phyloP scores from a whole-genome alignment of 164 flowering plant genomes.

The Euptelea pleiosperma region DNA sequence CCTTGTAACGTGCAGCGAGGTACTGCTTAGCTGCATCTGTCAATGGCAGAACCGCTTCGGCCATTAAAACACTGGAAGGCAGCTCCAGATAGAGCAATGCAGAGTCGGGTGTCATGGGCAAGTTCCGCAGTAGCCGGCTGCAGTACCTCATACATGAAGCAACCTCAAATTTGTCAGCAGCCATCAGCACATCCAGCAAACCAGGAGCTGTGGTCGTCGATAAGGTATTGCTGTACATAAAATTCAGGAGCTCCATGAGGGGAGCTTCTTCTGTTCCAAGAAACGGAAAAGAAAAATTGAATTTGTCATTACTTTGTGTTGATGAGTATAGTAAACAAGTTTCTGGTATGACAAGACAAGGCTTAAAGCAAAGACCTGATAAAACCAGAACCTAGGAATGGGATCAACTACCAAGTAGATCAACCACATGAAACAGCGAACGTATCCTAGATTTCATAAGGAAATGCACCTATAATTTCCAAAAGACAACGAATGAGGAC shows the following conservation, averaged over 20 bases:
- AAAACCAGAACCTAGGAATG: too few species aligned
- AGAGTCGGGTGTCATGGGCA: constrained; percentile 90
- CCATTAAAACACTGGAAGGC: constrained; percentile 90
- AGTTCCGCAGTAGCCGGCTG: constrained; percentile 55
- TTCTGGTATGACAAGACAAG: too few species aligned
- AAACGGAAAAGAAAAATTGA: too few species aligned
- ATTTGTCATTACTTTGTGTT: too few species aligned
- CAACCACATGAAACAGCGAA: too few species aligned
- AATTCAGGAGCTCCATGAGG: constrained; percentile 87
- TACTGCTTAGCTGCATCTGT: constrained; percentile 89
- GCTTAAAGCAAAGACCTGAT: too few species aligned
- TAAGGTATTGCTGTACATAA: constrained; percentile 82
- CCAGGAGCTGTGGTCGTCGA: constrained; percentile 60
- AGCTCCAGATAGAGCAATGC: constrained; percentile 93
- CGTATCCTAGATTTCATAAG: too few species aligned
- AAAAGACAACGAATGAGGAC: too few species aligned
- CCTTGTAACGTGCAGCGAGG: constrained; percentile 77
- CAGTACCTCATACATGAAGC: constrained; percentile 97
- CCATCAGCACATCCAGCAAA: constrained; percentile 91
- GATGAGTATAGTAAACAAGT: too few species aligned
- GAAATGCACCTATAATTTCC: too few species aligned
- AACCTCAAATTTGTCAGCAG: constrained; percentile 97
- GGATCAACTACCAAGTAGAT: too few species aligned
- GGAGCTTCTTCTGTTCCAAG: constrained; percentile 88
- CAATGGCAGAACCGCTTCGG: constrained; percentile 80